phyloP scores from a whole-genome alignment of 306 rosid genomes.

The Citrullus colocynthis region DNA sequence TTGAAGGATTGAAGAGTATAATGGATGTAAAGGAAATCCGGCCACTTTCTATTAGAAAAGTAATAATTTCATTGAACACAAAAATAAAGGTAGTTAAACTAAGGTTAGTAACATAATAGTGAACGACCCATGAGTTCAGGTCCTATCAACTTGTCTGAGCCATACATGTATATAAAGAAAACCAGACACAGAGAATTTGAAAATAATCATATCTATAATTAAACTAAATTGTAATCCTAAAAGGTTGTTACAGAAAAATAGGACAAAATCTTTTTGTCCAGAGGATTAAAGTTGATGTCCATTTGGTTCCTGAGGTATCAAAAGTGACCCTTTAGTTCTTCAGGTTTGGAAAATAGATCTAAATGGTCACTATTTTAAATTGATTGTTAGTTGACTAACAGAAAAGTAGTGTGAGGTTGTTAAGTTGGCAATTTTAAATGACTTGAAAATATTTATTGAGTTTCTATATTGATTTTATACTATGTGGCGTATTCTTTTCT shows the following conservation, averaged over 20 bases:
- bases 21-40: neutral
- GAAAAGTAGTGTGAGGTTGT: no score
- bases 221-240: neutral
- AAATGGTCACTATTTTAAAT: no score
- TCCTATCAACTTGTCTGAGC: neutral
- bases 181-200: neutral
- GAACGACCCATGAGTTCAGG: neutral
- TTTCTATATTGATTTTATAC: no score
- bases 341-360: no score
- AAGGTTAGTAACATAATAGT: neutral
- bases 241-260: neutral
- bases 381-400: no score
- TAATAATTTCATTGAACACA: neutral
- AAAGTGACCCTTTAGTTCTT: no score
- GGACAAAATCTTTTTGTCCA: no score
- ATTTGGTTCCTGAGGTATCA: no score
- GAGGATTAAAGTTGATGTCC: no score
- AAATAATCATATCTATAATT: neutral
- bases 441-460: no score
- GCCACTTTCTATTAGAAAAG: neutral
- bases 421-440: no score
- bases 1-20: neutral
- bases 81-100: neutral
- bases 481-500: no score
- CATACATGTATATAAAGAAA: neutral